Evolutionary conservation across 768 basidiomycete genomes (phyloP).

Genomic region (Tulasnella sp.): DNA sequence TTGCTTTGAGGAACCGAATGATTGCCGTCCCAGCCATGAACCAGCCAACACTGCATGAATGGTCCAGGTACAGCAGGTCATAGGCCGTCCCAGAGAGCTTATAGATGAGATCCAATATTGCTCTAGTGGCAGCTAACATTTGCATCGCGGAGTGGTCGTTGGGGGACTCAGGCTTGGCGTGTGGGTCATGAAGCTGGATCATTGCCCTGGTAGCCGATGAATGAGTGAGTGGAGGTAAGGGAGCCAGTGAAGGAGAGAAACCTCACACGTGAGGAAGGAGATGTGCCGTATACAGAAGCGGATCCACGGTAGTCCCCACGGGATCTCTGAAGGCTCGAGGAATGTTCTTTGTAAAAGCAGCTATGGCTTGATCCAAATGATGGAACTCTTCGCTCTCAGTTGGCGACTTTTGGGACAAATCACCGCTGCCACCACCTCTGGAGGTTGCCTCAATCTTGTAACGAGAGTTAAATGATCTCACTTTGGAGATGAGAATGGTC

Average conservation of each 20-base stretch:
- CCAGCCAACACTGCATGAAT: slow-evolving; percentile 35
- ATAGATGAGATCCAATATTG: slow-evolving; percentile 23
- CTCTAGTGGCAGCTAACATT: slow-evolving; percentile 18
- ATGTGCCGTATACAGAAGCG: slow-evolving; percentile 50
- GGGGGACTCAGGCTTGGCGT: slow-evolving; percentile 25
- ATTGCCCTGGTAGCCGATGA: slow-evolving; percentile 11
- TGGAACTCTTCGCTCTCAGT: slow-evolving; percentile 60
- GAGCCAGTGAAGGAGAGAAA: not conserved
- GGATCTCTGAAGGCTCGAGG: slow-evolving; percentile 56
- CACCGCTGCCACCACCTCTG: not conserved
- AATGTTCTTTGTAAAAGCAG: slow-evolving; percentile 55
- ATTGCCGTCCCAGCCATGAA: slow-evolving; percentile 20
- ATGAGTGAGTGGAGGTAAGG: not conserved
- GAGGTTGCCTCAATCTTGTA: not conserved
- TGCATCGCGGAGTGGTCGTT: slow-evolving; percentile 3
- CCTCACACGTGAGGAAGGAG: slow-evolving; percentile 36
- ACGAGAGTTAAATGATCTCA: slow-evolving; percentile 26
- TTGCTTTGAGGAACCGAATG: slow-evolving; percentile 13
- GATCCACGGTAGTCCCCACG: slow-evolving; percentile 46
- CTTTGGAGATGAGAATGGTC: not conserved
- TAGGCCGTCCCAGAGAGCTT: slow-evolving; percentile 18
- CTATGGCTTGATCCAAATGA: slow-evolving; percentile 56
- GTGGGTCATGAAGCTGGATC: slow-evolving; percentile 28
- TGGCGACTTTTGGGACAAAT: slow-evolving; percentile 34
- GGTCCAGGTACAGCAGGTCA: slow-evolving; percentile 22